phyloP scores from a whole-genome alignment of 2,329 filamentous ascomycete species.

The Falciphora oryzae region DNA sequence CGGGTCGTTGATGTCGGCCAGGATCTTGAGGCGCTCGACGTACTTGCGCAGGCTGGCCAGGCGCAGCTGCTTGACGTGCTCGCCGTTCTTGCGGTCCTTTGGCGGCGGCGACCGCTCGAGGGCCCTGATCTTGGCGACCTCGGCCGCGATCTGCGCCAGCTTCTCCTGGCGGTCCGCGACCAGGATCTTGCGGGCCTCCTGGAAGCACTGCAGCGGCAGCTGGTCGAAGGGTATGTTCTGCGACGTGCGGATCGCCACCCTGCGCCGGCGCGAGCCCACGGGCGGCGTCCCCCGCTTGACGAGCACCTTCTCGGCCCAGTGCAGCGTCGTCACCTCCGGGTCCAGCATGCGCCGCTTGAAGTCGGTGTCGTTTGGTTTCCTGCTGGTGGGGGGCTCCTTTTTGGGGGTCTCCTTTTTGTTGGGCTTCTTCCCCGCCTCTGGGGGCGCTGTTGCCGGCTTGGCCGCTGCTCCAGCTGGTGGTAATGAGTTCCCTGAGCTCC shows the following conservation, averaged over 20 bases:
- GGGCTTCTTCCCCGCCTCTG: background rate
- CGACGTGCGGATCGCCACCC: conserved; percentile 61
- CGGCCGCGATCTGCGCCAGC: conserved; percentile 62
- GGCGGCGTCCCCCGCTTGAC: conserved; percentile 64
- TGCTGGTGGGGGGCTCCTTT: conserved; percentile 2
- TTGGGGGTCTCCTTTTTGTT: background rate
- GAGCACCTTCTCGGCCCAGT: conserved; percentile 60
- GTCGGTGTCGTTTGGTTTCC: conserved; percentile 14
- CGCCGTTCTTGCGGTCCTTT: conserved; percentile 45
- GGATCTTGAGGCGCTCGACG: conserved; percentile 75
- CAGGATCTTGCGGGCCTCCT: conserved; percentile 84
- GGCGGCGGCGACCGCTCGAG: conserved; percentile 55
- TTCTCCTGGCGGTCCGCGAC: conserved; percentile 77
- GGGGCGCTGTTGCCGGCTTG: too few species aligned
- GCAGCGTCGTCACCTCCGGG: conserved; percentile 61
- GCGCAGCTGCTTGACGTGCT: conserved; percentile 58
- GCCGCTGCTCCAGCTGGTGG: too few species aligned
- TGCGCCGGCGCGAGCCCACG: conserved; percentile 78
- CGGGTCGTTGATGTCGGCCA: conserved; percentile 93
- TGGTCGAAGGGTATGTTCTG: conserved; percentile 80
- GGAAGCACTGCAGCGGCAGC: conserved; percentile 95
- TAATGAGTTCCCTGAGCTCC: too few species aligned
- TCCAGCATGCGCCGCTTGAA: conserved; percentile 46
- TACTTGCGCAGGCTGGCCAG: conserved; percentile 65
- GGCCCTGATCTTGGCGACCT: conserved; percentile 62